Conservation (phyloP, 2,329 filamentous ascomycete genomes). For the Fusarium protoensiforme region DNA sequence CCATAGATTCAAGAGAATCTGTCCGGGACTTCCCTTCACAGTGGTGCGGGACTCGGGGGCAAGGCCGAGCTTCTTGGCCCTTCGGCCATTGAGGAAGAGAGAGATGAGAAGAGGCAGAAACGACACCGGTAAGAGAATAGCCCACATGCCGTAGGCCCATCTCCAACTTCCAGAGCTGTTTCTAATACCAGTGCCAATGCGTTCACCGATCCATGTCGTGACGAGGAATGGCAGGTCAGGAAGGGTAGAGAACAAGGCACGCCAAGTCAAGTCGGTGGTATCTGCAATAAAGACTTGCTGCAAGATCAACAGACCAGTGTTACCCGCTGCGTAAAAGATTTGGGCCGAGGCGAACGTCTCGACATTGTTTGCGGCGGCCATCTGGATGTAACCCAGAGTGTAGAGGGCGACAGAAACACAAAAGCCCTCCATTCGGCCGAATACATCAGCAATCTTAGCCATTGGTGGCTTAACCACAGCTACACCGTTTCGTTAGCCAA, state of each 20-base stretch:
- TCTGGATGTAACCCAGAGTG: conserved; percentile 67
- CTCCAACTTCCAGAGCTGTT: conserved; percentile 60
- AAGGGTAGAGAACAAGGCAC: conserved; percentile 68
- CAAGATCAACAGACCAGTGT: conserved; percentile 67
- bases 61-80: conserved; percentile 55
- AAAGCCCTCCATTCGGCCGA: conserved; percentile 71
- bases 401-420: conserved; percentile 63
- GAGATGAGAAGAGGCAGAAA: conserved; percentile 65
- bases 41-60: conserved; percentile 8
- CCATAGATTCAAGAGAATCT: background rate
- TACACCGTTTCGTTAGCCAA: background rate
- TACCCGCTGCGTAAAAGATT: conserved; percentile 71
- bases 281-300: conserved; percentile 75
- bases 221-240: conserved; percentile 70
- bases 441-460: conserved; percentile 71
- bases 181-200: conserved; percentile 52
- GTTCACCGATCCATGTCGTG: conserved; percentile 68
- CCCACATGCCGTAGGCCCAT: conserved; percentile 72
- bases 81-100: conserved; percentile 62
- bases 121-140: conserved; percentile 66
- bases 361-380: conserved; percentile 65
- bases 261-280: conserved; percentile 68
- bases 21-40: background rate
- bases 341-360: conserved; percentile 64
- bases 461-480: conserved; percentile 48